Base-by-base conservation (phyloP, 805 yeast species). In the Kodamaea leandrae region DNA sequence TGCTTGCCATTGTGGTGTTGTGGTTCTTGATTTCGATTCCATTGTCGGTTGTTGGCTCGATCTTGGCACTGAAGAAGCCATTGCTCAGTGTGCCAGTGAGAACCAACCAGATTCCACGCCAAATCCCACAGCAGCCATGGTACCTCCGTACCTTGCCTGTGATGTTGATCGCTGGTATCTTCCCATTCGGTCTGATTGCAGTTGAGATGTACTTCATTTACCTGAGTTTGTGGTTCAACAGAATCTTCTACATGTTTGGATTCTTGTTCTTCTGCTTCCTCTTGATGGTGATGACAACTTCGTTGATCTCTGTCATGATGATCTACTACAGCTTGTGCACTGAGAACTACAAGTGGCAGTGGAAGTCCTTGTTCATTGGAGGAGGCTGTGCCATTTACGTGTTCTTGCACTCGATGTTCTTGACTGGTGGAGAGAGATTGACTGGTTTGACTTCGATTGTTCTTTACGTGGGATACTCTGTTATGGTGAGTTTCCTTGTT, bases 321-420 rank as follows among this genome's bases (percentile, higher is more conserved):
- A 78, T 84, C 19, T 93, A 93, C 63, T 84, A 86, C 69, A 77
- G 88, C 3, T 74, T 93, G 50, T 87, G 96, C 58, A 71, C 87
- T 37, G 99, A 93, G 60, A 87, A 93, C 63, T 90, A 95, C 72
- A 80, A 82, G 62, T 93, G 99, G 99, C 97, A 91, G 59, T 93
- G 99, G 99, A 81, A 90, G 62, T 79, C 96, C 3, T 66, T 86
- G 52, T 78, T 84, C 54, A 77, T 88, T 45, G 86, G 96, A 19
- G 97, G 96, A 32, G 95, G 97, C 23, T 83, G 96, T 60, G 76
- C 96, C 0, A 51, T 83, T 40, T 93, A 91, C 60, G 83, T 90
- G 30, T 87, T 89, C 64, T 51, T 87, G 36, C 96, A 93, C 63
- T 82, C 97, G 2, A 67, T 89, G 44, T 68, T 84, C 50, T 75